Conservation (phyloP, 2,329 filamentous ascomycete genomes). For the Verticillium longisporum region DNA sequence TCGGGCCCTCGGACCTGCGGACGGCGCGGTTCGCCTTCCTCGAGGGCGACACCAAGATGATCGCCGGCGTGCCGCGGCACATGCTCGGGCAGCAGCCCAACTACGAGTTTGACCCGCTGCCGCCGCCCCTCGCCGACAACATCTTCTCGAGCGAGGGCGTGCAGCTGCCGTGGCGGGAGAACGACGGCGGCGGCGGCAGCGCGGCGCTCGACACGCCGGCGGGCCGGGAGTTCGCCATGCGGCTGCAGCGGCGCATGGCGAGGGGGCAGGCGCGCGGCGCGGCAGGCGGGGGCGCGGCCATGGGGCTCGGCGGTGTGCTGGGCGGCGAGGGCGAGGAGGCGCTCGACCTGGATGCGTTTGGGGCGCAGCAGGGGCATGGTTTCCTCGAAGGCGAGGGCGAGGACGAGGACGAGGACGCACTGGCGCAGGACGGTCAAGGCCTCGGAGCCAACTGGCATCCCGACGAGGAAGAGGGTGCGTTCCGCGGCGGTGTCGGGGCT, state of each 20-base stretch:
- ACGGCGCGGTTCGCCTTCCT: constrained; percentile 74
- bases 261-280: not conserved
- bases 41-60: constrained; percentile 65
- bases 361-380: not conserved
- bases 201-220: constrained; percentile 1
- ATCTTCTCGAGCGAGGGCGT: constrained; percentile 38
- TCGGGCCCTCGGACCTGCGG: constrained; percentile 29
- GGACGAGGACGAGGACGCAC: not conserved
- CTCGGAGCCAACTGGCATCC: not conserved
- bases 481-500: not conserved
- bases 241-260: constrained; percentile 4
- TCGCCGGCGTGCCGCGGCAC: constrained; percentile 59
- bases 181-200: constrained; percentile 2
- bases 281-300: not conserved
- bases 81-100: constrained; percentile 61
- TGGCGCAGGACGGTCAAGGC: not conserved
- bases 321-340: not conserved
- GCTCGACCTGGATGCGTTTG: not conserved
- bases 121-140: constrained; percentile 54
- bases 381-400: not conserved
- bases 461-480: not conserved
- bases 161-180: constrained; percentile 32
- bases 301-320: not conserved
- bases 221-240: constrained; percentile 3
- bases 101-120: constrained; percentile 75